phyloP scores from a whole-genome alignment of 2,329 filamentous ascomycete genomes.

The Monosporascus ibericus region DNA sequence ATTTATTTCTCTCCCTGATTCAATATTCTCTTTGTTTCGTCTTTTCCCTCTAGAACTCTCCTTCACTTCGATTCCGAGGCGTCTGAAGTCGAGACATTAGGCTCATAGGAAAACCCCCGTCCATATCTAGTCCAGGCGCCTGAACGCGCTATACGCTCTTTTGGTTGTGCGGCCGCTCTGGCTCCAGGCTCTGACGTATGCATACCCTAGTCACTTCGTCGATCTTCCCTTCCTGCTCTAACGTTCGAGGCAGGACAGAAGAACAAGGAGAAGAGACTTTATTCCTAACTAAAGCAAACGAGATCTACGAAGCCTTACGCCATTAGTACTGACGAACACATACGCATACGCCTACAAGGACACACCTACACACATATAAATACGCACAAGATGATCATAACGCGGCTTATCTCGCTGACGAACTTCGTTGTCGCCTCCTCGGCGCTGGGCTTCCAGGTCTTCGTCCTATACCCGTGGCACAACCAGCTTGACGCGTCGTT shows the following conservation, averaged over 20 bases:
- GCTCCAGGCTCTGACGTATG: background rate
- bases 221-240: background rate
- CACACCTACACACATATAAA: background rate
- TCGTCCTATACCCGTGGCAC: slow-evolving; percentile 67
- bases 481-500: slow-evolving; percentile 59
- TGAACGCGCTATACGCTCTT: background rate
- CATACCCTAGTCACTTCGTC: background rate
- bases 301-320: background rate
- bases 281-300: background rate
- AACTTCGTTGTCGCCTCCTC: slow-evolving; percentile 62
- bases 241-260: background rate
- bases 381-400: slow-evolving; percentile 27
- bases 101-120: background rate
- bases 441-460: slow-evolving; percentile 61
- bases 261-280: background rate
- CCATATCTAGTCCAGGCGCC: background rate
- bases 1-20: background rate
- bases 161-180: background rate
- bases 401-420: slow-evolving; percentile 48
- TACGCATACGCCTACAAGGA: background rate
- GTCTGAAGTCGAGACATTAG: no score
- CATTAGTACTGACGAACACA: background rate
- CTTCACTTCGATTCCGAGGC: background rate
- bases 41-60: background rate
- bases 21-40: background rate